Base-by-base conservation (phyloP, 257 asterid species). In the Rauvolfia tetraphylla region DNA sequence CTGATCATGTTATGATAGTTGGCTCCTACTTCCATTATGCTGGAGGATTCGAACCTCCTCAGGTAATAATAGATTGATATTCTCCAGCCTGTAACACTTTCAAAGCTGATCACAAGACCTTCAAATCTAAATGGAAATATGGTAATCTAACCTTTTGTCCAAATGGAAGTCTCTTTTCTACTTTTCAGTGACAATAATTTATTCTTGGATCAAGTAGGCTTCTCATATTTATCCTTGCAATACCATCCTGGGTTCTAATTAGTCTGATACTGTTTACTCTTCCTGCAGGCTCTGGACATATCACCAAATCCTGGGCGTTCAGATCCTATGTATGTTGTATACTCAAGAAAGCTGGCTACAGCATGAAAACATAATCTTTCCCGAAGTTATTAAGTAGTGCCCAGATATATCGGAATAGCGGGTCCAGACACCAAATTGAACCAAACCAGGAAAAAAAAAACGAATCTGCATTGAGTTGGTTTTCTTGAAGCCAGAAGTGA, bases 11-110 rank as follows among this genome's bases (percentile, higher is more conserved):
- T 49, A 79, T 90, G 89, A 93, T 95, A 66, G 98, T 95, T 10
- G 97, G 98, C 79, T 85, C 98, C 34, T 95, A 93, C 83, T 95
- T 95, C 81, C 99, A 95, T 81, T 95, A 93, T 78, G 97, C 97
- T 75, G 96, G 98, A 76, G 97, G 99, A 29, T 93, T 89, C 75
- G 97, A 95, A 84, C 92, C 97, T 71, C 99, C 99, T 46, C 87
- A 93, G 99, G 99, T 92, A 86, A 77, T 44, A 44, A 51, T 31
- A 15, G 71, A 78, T 61, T 25, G 61, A 46, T 66, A 25, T 62
- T 57, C 75, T 71, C 23, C 76, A 41, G 54, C 25, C 58, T 36
- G 25, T 59, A n/a, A 48, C n/a, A 56, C 77, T 70, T 41, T 38
- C 20, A 49, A 72, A 73, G 39, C 74, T 73, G 27, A 53, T 76